Percentiles rank a stretch among this genome's conserved stretches.
Evolutionary conservation across 345 rosid species (phyloP).

Genomic region (Salix exigua): DNA sequence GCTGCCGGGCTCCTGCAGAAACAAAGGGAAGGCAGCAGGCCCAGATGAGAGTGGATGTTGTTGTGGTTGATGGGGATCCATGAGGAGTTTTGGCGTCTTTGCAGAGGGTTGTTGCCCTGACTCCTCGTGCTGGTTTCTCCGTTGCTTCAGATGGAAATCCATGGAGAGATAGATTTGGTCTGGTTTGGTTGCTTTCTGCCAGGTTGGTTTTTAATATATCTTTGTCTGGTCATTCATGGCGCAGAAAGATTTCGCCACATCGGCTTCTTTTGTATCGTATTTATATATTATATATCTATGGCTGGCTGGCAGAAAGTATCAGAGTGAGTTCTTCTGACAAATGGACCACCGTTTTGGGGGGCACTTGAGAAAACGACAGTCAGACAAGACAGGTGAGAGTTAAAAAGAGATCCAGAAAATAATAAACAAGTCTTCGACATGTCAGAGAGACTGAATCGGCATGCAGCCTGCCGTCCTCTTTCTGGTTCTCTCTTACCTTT

Average conservation of each 20-base stretch:
- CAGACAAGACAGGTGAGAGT: slow-evolving; percentile 62
- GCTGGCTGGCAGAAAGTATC: slow-evolving; percentile 20
- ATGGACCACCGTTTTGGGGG: slow-evolving; percentile 30
- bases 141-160: slow-evolving; percentile 94
- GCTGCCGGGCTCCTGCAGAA: slow-evolving; percentile 55
- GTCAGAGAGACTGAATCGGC: neutral
- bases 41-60: slow-evolving; percentile 30
- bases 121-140: slow-evolving; percentile 68
- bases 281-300: no score
- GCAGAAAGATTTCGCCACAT: no score
- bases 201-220: neutral
- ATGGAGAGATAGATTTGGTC: slow-evolving; percentile 30
- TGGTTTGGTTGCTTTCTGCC: slow-evolving; percentile 4
- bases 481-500: neutral
- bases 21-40: slow-evolving; percentile 67
- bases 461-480: neutral
- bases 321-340: slow-evolving; percentile 48
- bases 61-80: slow-evolving; percentile 29
- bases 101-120: slow-evolving; percentile 58
- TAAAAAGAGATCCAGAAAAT: neutral
- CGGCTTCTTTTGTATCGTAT: no score
- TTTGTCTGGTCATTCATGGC: slow-evolving; percentile 15
- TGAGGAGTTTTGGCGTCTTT: slow-evolving; percentile 68
- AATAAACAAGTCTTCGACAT: neutral
- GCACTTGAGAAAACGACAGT: slow-evolving; percentile 52